Percentiles rank a stretch among this genome's conserved stretches.
Evolutionary conservation across 441 rosid genomes (phyloP).

Genomic region (Populus trichocarpa): DNA sequence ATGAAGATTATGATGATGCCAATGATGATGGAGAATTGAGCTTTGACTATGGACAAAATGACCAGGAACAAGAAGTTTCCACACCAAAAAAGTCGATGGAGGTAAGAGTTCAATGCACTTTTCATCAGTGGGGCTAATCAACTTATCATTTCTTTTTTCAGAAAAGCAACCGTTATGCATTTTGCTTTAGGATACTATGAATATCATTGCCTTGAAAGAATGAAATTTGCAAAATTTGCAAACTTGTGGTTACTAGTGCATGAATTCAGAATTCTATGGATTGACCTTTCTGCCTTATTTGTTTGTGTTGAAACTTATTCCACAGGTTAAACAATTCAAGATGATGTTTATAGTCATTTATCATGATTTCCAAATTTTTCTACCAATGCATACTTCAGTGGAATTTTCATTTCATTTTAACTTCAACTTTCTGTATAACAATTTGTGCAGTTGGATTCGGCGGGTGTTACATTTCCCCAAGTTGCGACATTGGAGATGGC

Average conservation of each 20-base stretch:
- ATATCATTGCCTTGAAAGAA: background rate
- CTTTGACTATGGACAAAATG: constrained; percentile 65
- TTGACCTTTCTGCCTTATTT: background rate
- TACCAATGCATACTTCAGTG: background rate
- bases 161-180: background rate
- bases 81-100: constrained; percentile 49
- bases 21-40: constrained; percentile 78
- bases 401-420: background rate
- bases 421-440: constrained; percentile 10
- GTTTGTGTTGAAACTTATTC: background rate
- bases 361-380: background rate
- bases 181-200: constrained; percentile 1
- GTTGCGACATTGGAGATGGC: constrained; percentile 32
- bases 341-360: background rate
- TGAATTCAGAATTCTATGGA: background rate
- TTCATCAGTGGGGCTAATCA: constrained; percentile 10
- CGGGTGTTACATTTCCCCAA: constrained; percentile 61
- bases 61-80: constrained; percentile 45
- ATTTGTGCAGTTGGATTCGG: constrained; percentile 64
- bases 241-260: background rate
- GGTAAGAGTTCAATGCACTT: constrained; percentile 38
- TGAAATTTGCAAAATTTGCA: background rate
- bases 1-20: constrained; percentile 38
- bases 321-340: background rate
- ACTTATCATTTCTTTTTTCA: background rate